Percentiles rank a stretch among this genome's conserved stretches.
These are phyloP conservation scores for Pseudocercospora fijiensis DNA, from an alignment of 2,329 filamentous ascomycete genomes.

Conservation along the genomic window DNA sequence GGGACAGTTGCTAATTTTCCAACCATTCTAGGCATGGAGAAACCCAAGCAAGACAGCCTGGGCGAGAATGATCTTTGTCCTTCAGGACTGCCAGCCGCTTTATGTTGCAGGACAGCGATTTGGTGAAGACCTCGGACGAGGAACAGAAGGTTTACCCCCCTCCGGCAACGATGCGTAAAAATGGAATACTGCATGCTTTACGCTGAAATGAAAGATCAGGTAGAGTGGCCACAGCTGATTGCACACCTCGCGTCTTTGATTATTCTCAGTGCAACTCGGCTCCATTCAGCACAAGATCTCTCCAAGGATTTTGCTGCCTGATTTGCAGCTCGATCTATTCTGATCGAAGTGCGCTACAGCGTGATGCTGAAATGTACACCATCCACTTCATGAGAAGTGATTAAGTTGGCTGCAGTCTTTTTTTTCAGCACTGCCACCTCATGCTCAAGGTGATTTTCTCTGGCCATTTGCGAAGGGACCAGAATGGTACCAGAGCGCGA, in stretches of 20 bases:
- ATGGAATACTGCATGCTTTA: background rate
- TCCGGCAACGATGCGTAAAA: constrained; percentile 21
- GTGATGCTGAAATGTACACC: background rate
- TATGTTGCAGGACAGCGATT: constrained; percentile 33
- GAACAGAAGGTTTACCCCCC: constrained; percentile 22
- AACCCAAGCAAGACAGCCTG: constrained; percentile 38
- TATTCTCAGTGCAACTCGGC: background rate
- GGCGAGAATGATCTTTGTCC: constrained; percentile 39
- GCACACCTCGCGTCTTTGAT: background rate
- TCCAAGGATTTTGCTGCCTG: background rate
- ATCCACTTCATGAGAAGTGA: background rate
- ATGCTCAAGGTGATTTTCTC: background rate
- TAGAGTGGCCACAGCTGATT: background rate
- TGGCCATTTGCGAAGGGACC: background rate
- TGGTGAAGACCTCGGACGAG: constrained; percentile 34
- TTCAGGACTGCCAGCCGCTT: constrained; percentile 36
- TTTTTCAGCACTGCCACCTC: background rate
- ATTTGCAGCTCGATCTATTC: background rate
- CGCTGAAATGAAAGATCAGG: background rate
- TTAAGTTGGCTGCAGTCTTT: background rate
- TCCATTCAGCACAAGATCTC: background rate
- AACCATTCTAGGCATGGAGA: constrained; percentile 31
- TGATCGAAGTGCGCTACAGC: background rate
- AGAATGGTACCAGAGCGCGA: background rate
- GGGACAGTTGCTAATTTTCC: background rate